Conservation (phyloP, 1,139 yeast species). For the Suhomyces kunorum region DNA sequence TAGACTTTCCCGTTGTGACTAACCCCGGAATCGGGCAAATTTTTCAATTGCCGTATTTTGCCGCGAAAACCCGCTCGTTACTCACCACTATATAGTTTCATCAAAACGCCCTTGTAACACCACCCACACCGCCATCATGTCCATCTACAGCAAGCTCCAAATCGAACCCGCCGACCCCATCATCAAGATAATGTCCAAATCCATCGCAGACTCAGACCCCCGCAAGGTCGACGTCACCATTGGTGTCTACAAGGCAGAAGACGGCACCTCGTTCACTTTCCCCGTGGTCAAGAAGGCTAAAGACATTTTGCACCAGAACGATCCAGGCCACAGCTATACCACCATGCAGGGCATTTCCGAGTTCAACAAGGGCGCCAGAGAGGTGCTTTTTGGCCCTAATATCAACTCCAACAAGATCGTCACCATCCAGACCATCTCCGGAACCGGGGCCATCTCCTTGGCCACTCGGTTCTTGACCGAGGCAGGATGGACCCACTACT, state of each 20-base stretch:
- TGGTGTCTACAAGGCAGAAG: slow-evolving; percentile 46
- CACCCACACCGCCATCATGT: slow-evolving; percentile 7
- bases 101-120: neutral
- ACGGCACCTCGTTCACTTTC: slow-evolving; percentile 39
- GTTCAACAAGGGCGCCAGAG: slow-evolving; percentile 38
- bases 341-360: slow-evolving; percentile 45
- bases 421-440: slow-evolving; percentile 45
- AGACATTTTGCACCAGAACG: slow-evolving; percentile 30
- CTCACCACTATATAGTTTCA: neutral
- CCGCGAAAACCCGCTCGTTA: slow-evolving; percentile 1
- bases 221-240: slow-evolving; percentile 43
- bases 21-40: slow-evolving; percentile 4
- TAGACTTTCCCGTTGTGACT: too few relatives aligned
- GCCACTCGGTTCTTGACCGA: slow-evolving; percentile 33
- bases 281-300: slow-evolving; percentile 44
- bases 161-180: slow-evolving; percentile 42
- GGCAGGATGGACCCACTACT: slow-evolving; percentile 33
- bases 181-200: slow-evolving; percentile 31
- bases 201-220: slow-evolving; percentile 30
- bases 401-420: slow-evolving; percentile 32
- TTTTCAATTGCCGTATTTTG: slow-evolving; percentile 3
- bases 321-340: slow-evolving; percentile 49
- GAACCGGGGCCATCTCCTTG: slow-evolving; percentile 48
- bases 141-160: slow-evolving; percentile 29
- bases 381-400: slow-evolving; percentile 36